Conservation (phyloP, 139 green algal species). For the Medakamo hakoo region DNA sequence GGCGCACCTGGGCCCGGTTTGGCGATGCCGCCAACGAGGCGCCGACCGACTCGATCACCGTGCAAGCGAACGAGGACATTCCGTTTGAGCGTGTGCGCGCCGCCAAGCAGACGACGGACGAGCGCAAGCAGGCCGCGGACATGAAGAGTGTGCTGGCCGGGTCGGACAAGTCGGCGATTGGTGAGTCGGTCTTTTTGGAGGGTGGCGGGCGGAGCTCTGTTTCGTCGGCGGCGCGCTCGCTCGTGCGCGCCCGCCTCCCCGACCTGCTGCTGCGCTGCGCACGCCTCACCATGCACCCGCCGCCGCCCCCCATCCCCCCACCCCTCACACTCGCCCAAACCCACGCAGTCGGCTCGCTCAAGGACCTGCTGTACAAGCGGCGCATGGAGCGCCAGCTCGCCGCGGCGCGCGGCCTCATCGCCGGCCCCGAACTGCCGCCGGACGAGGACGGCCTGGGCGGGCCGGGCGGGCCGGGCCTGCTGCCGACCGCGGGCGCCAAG, state of each 20-base stretch:
- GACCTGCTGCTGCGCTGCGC: too few relatives aligned
- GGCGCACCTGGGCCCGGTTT: constrained; percentile 67
- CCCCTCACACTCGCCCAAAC: neutral
- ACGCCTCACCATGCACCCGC: neutral
- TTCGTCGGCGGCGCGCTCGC: constrained; percentile 4
- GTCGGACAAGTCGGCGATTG: constrained; percentile 35
- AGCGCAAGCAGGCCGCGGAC: constrained; percentile 69
- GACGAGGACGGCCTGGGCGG: constrained; percentile 41
- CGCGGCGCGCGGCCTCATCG: constrained; percentile 54
- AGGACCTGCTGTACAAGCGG: constrained; percentile 74
- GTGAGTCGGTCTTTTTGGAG: too few relatives aligned
- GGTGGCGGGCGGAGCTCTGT: constrained; percentile 6
- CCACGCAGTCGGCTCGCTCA: constrained; percentile 37
- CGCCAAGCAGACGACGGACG: constrained; percentile 60
- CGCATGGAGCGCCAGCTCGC: constrained; percentile 81
- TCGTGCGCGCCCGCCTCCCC: too few relatives aligned
- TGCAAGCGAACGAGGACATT: constrained; percentile 74
- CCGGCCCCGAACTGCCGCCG: constrained; percentile 57
- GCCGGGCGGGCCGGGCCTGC: too few relatives aligned
- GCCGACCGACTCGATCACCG: constrained; percentile 39
- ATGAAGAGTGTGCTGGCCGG: constrained; percentile 44
- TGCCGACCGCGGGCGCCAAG: constrained; percentile 26
- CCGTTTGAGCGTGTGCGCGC: constrained; percentile 69
- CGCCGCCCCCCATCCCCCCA: too few relatives aligned
- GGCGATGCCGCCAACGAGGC: constrained; percentile 48